These are phyloP conservation scores for Saccharomycopsis hybrid DNA, from an alignment of 1,139 yeast species.

Conservation along the genomic window DNA sequence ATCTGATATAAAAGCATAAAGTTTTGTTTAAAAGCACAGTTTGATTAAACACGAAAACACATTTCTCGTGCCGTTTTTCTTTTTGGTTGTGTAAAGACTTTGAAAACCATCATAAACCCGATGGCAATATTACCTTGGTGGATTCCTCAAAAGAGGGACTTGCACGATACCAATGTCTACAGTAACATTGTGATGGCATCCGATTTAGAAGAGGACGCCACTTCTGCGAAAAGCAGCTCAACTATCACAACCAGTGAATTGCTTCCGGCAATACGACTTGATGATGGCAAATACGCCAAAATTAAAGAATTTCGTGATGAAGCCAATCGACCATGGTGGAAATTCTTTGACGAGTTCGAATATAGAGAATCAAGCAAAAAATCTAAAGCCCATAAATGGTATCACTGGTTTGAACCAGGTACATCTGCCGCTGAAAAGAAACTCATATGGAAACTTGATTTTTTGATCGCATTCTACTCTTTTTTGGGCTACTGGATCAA, in stretches of 20 bases:
- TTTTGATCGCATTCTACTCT: conserved; percentile 52
- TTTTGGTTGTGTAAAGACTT: too few relatives aligned
- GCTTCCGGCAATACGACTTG: conserved; percentile 1
- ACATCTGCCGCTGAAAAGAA: conserved; percentile 44
- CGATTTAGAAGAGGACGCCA: not conserved
- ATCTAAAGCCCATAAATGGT: conserved; percentile 45
- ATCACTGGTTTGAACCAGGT: conserved; percentile 55
- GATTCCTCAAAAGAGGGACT: conserved; percentile 13
- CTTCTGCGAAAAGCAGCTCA: too few relatives aligned
- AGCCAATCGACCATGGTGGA: conserved; percentile 56
- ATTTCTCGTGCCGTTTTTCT: too few relatives aligned
- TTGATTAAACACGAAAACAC: too few relatives aligned
- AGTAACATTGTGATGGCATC: conserved; percentile 62
- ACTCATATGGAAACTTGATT: conserved; percentile 55
- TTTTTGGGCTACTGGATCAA: conserved; percentile 67
- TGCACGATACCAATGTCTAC: conserved; percentile 81
- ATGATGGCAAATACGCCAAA: conserved; percentile 10
- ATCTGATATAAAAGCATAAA: too few relatives aligned
- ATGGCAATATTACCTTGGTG: conserved; percentile 8
- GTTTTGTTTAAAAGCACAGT: too few relatives aligned
- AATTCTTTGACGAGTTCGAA: conserved; percentile 56
- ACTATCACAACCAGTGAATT: too few relatives aligned
- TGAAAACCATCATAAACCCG: too few relatives aligned
- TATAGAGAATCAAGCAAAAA: conserved; percentile 39
- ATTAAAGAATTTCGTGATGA: conserved; percentile 51